Evolutionary conservation across 2,329 filamentous ascomycete species (phyloP).

Genomic region (Fusarium annulatum): DNA sequence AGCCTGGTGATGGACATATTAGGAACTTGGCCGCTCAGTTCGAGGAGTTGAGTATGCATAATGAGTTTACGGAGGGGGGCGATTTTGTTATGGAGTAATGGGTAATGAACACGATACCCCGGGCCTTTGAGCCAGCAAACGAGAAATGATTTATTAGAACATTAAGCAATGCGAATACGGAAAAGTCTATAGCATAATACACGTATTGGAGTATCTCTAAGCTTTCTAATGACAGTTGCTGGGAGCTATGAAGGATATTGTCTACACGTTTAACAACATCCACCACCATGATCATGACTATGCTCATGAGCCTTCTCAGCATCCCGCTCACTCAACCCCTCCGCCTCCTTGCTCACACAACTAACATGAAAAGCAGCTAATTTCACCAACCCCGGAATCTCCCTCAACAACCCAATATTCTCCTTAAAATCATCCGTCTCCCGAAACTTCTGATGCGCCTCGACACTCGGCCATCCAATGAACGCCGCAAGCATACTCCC

Average conservation of each 20-base stretch:
- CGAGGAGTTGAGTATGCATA: slow-evolving; percentile 20
- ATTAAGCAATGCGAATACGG: not conserved
- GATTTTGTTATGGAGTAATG: slow-evolving; percentile 17
- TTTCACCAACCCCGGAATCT: slow-evolving; percentile 38
- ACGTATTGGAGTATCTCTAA: not conserved
- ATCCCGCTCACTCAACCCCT: slow-evolving; percentile 8
- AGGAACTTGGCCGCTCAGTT: slow-evolving; percentile 20
- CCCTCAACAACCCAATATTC: slow-evolving; percentile 42
- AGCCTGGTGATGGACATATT: slow-evolving; percentile 14
- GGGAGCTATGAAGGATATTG: not conserved
- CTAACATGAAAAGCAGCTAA: slow-evolving; percentile 39
- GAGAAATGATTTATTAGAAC: not conserved
- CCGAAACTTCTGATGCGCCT: slow-evolving; percentile 51
- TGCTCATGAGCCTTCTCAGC: slow-evolving; percentile 28
- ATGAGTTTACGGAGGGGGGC: slow-evolving; percentile 17
- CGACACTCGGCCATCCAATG: slow-evolving; percentile 53
- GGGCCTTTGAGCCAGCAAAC: not conserved
- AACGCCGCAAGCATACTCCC: slow-evolving; percentile 43
- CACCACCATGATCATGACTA: slow-evolving; percentile 21
- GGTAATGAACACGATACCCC: not conserved
- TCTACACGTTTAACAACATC: slow-evolving; percentile 15
- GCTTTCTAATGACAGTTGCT: rapidly evolving
- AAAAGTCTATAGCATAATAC: not conserved
- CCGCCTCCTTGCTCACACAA: slow-evolving; percentile 29
- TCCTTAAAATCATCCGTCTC: slow-evolving; percentile 51